Base-by-base conservation (phyloP, 306 rosid genomes). In the Vicia villosa region DNA sequence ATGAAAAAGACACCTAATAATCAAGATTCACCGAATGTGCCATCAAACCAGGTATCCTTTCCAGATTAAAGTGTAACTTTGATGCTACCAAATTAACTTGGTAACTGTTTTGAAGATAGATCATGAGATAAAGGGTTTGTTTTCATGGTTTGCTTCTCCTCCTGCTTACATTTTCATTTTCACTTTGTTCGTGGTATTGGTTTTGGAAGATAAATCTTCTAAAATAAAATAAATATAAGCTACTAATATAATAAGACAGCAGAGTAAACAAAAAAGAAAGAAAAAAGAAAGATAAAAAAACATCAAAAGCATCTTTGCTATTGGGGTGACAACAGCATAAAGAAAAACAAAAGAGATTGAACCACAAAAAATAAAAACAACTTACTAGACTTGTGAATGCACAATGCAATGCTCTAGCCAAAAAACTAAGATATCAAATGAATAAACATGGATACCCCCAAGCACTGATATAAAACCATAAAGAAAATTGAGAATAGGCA, bases 401-500 rank as follows among this genome's bases (percentile, higher is more conserved):
- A 9, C 8, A 11, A 50, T 11, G 40, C 1, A 0, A 4, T 46
- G 73, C 51, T 67, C 60, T 68, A 34, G 60, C 68, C 38, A 60
- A 54, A 26, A 19, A 71, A 54, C 40, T 34, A 76, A 42, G 43
- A 65, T 62, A 57, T 14, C 52, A 61, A 54, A 72, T 17, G 46
- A 34, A 57, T 15, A 58, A 60, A 54, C 57, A 51, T 46, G 28
- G 70, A 56, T 73, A 77, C 42, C 20, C 40, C 11, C 11, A 41
- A 70, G 52, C 52, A 72, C 13, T 42, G 10, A 26, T 24, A 59
- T 59, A 52, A 78, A 43, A 73, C 59, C 52, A 51, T 15, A 13
- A 55, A 78, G 77, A 32, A 77, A 77, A 36, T 28, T 54, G 71
- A 21, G 55, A 43, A 68, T 36, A 61, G 61, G 81, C 38, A 78